Percentiles rank a stretch among this genome's conserved stretches.
Conservation (phyloP, 2,329 filamentous ascomycete genomes). For the Aspergillus pseudoglaucus region DNA sequence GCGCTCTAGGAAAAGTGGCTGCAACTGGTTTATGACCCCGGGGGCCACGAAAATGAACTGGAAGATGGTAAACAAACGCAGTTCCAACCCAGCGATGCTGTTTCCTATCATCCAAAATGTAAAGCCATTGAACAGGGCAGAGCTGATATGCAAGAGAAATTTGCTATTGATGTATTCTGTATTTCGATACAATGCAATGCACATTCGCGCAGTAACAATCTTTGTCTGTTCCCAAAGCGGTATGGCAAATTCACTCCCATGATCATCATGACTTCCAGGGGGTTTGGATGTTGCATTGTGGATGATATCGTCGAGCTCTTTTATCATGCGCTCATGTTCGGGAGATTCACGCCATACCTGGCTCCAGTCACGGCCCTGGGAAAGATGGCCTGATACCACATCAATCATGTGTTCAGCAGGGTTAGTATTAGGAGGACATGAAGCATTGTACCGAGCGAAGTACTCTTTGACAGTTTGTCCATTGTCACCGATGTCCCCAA, state of each 20-base stretch:
- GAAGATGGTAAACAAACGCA: conserved; percentile 65
- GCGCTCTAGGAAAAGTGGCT: conserved; percentile 63
- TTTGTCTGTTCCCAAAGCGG: conserved; percentile 56
- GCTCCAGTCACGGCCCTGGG: conserved; percentile 59
- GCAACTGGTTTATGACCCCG: conserved; percentile 43
- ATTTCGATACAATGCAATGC: conserved; percentile 56
- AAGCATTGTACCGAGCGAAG: conserved; percentile 57
- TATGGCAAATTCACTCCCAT: conserved; percentile 58
- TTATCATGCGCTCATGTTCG: conserved; percentile 53
- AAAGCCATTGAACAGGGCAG: conserved; percentile 44
- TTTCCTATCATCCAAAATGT: conserved; percentile 64
- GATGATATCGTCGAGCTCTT: conserved; percentile 55
- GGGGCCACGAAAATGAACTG: conserved; percentile 52
- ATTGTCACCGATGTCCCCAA: conserved; percentile 60
- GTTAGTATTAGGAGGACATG: conserved; percentile 56
- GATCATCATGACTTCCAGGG: conserved; percentile 30
- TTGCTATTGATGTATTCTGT: conserved; percentile 62
- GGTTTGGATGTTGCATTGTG: conserved; percentile 37
- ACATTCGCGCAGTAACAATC: conserved; percentile 46
- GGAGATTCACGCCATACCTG: conserved; percentile 62
- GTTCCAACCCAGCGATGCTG: conserved; percentile 60
- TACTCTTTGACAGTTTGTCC: conserved; percentile 59
- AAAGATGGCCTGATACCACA: conserved; percentile 43
- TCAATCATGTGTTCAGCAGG: conserved; percentile 55
- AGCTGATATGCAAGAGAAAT: conserved; percentile 49